Evolutionary conservation across 495 filamentous ascomycete genomes (phyloP), one percentile per base, ranked within the genome.

Genomic region (Elasticomyces elasticus): DNA sequence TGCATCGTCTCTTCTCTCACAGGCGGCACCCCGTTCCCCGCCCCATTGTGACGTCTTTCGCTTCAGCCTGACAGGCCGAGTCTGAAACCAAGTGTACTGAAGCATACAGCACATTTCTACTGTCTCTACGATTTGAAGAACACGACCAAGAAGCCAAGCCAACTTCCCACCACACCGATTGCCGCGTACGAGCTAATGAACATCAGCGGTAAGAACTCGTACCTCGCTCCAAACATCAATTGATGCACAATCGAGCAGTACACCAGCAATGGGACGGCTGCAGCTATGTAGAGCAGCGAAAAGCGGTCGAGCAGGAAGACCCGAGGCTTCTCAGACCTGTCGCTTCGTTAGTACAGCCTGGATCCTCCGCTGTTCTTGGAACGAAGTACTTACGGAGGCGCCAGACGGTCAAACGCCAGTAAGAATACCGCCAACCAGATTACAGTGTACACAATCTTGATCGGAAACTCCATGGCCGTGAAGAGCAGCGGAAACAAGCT

Each of bases 121-220:
- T n/a, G n/a, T 17, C 3, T 37, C 31, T 40, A 62, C 31, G 80
- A 79, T 1, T 81, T 85, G 68, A 95, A 91, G 68, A 89, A 95
- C 35, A 98, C 86, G 23, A 95, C 89, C 76, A 87, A 79, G 66
- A 96, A 95, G 19, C 92, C 90, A 49, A 97, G 64, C 91, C 91
- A 97, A 73, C 92, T 98, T 4, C 87, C 92, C 12, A 96, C 81
- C 1, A 98, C 88, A n/a, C 92, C 92, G 37, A 97, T 69, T 19
- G 92, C 92, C 15, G 85, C 91, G 71, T 98, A 98, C 41, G 86
- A 85, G 70, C 91, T 96, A 64, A 82, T 95, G 64, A 97, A 94
- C 92, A 98, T 96, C 56, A 97, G 69, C 15, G 92, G 92, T 26
- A 97, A 68, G 67, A 97, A 98, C 70, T 95, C 86, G 58, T 85